A percentile compares a stretch with the other conserved stretches of the same genome.
These are phyloP conservation scores for Letharia lupina DNA, from an alignment of 495 filamentous ascomycete genomes.

Conservation along the genomic window DNA sequence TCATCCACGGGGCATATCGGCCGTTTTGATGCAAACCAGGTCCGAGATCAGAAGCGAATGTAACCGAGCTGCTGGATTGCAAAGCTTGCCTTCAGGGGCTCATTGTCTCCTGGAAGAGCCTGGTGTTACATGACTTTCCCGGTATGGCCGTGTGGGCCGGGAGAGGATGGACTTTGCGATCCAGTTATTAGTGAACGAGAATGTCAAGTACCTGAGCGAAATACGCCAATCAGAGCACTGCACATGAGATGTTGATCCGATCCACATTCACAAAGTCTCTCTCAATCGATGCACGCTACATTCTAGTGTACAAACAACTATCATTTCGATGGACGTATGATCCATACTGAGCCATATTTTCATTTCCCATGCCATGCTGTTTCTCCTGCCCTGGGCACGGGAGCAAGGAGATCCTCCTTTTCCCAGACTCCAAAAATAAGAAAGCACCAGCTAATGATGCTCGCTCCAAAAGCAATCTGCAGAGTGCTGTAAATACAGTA, in stretches of 20 bases:
- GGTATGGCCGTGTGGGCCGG: neutral
- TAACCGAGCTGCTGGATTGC: too few relatives aligned
- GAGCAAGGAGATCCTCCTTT: neutral
- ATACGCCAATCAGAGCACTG: neutral
- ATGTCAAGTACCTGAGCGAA: neutral
- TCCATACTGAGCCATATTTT: neutral
- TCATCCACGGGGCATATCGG: too few relatives aligned
- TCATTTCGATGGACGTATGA: neutral
- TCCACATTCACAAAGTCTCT: neutral
- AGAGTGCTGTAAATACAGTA: conserved; percentile 7
- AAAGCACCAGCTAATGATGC: neutral
- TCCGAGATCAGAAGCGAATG: too few relatives aligned
- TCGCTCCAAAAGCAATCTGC: conserved; percentile 1
- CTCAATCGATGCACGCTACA: neutral
- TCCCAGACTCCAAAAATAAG: neutral
- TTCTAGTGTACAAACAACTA: neutral
- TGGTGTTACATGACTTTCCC: neutral
- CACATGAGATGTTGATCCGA: neutral
- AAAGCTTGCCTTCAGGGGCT: neutral
- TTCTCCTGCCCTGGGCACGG: neutral
- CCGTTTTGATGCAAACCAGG: too few relatives aligned
- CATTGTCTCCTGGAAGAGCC: neutral
- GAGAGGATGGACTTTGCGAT: too few relatives aligned
- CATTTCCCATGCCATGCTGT: neutral
- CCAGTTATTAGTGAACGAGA: neutral